phyloP scores from a whole-genome alignment of 2,329 filamentous ascomycete species.

The Trichothecium roseum region DNA sequence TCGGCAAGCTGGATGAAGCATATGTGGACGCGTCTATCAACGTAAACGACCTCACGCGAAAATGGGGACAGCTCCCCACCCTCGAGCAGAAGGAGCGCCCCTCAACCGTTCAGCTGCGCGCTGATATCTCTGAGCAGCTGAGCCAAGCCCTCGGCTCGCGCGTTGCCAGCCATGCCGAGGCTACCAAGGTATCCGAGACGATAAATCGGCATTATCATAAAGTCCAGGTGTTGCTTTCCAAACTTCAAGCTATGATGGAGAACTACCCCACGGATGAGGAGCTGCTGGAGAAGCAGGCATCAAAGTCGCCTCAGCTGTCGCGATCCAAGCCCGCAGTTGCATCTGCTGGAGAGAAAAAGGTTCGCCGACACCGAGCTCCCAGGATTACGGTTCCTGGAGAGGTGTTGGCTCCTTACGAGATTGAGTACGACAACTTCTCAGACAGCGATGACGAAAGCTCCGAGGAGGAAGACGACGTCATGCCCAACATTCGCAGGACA shows the following conservation, averaged over 20 bases:
- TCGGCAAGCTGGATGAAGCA: constrained; percentile 51
- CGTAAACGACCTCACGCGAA: constrained; percentile 44
- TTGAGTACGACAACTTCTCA: constrained; percentile 49
- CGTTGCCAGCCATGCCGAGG: constrained; percentile 50
- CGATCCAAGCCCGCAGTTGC: constrained; percentile 37
- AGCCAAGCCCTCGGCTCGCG: constrained; percentile 44
- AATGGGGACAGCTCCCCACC: constrained; percentile 45
- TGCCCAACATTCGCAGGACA: constrained; percentile 21
- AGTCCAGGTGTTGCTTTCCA: constrained; percentile 46
- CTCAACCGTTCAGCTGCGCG: constrained; percentile 40
- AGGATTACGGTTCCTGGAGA: constrained; percentile 57
- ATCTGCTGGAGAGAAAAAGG: constrained; percentile 33
- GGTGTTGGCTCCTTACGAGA: constrained; percentile 54
- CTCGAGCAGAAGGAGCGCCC: constrained; percentile 36
- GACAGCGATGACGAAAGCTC: constrained; percentile 43
- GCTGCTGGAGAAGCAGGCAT: constrained; percentile 10
- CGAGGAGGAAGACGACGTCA: constrained; percentile 35
- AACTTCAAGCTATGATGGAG: constrained; percentile 49
- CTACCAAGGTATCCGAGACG: constrained; percentile 52
- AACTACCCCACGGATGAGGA: constrained; percentile 44
- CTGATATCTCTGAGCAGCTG: constrained; percentile 49
- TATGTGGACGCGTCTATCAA: constrained; percentile 45
- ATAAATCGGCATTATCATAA: constrained; percentile 52
- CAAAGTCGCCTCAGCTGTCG: constrained; percentile 43
- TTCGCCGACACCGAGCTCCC: constrained; percentile 34